Base-by-base conservation (phyloP, 192 early-diverging fungal genomes). In the Rhizoclosmatium globosum region DNA sequence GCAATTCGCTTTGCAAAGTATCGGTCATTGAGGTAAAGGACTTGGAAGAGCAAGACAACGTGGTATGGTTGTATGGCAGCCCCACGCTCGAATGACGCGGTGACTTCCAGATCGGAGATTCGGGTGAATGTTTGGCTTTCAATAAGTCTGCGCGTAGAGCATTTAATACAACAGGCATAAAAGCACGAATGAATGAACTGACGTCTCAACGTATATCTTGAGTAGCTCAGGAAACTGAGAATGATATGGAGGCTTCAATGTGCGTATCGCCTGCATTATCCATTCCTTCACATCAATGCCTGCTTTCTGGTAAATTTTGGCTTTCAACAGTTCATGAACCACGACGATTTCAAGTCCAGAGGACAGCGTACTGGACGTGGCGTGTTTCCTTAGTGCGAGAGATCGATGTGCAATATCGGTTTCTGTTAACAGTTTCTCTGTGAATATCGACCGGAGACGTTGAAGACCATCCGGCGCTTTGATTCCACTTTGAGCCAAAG, bases 301-400 rank as follows among this genome's bases (percentile, higher is more conserved):
- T n/a, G n/a, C 15, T 2, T 48, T 7, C 9, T 45, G 3, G 57
- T 68, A 80, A 31, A 75, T 75, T 21, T 64, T 48, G 7, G 79
- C 71, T 66, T 75, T 74, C n/a, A 80, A 47, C 1, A 80, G 66
- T 44, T 80, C 61, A 59, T 74, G 59, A n/a, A 80, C 79, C 41
- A 80, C 69, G 4, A 65, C 19, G 3, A 74, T 79, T 19, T 41
- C 58, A 31, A 31, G 31, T 31, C 31, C 31, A 31, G 31, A 31
- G 31, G 31, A 31, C 31, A 31, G 31, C 31, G 31, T 31, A 31
- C 31, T 31, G 31, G 31, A 31, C 1, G 41, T 11, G 3, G 78
- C 72, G 23, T 61, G 43, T 69, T 21, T 47, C 15, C 15, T 42
- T 46, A 31, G 15, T 47, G 44, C 3, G 4, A 80, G 56, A 4